Conservation (phyloP, 2,329 filamentous ascomycete genomes). For the Colletotrichum navitas region DNA sequence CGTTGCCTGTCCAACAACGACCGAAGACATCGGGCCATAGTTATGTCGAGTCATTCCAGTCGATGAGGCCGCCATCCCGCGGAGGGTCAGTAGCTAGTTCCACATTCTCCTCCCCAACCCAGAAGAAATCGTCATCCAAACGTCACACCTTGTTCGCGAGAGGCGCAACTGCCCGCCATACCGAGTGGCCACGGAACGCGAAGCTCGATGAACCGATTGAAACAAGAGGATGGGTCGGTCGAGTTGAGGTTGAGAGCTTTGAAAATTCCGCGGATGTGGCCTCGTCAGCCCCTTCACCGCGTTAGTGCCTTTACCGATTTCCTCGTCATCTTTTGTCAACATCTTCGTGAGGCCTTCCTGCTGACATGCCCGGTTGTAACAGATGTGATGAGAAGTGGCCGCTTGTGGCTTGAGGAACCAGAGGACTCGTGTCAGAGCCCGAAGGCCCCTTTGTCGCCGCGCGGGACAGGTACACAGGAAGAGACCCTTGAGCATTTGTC, state of each 20-base stretch:
- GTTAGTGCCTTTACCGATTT: constrained; percentile 46
- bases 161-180: constrained; percentile 14
- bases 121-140: constrained; percentile 35
- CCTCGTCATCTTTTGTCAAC: not conserved
- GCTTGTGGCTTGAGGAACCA: constrained; percentile 32
- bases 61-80: constrained; percentile 40
- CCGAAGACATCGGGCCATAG: constrained; percentile 31
- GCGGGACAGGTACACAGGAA: constrained; percentile 47
- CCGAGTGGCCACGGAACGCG: constrained; percentile 25
- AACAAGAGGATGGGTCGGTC: constrained; percentile 36
- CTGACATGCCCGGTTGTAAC: not conserved
- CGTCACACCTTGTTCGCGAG: constrained; percentile 28
- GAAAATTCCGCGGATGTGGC: constrained; percentile 34
- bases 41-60: constrained; percentile 24
- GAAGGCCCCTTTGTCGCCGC: constrained; percentile 45
- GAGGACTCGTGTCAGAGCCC: constrained; percentile 44
- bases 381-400: constrained; percentile 42
- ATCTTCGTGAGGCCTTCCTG: not conserved
- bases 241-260: constrained; percentile 41
- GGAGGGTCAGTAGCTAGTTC: constrained; percentile 41
- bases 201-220: constrained; percentile 7
- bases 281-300: constrained; percentile 44
- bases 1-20: constrained; percentile 37
- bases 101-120: constrained; percentile 40
- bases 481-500: constrained; percentile 55